Evolutionary conservation across 2,329 filamentous ascomycete species (phyloP).

Genomic region (Sclerotinia spermophila): DNA sequence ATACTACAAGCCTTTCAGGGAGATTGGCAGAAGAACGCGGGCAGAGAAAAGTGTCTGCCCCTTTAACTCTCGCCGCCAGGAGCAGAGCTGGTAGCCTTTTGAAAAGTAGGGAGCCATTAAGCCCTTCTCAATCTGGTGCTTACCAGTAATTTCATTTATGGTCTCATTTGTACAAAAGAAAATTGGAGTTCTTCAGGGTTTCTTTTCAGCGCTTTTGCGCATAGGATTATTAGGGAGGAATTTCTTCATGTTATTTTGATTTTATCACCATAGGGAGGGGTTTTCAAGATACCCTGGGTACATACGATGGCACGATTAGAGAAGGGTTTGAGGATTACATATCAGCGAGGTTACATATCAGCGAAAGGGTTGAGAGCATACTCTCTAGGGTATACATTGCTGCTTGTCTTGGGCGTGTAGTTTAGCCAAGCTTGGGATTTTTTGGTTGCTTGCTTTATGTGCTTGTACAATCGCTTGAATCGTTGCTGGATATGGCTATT

Average conservation of each 20-base stretch:
- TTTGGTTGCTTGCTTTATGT: slow-evolving; percentile 8
- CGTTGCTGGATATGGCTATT: slow-evolving; percentile 18
- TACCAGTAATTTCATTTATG: slow-evolving; percentile 24
- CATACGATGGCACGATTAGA: slow-evolving; percentile 21
- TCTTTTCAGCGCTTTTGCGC: background rate
- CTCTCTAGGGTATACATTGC: slow-evolving; percentile 17
- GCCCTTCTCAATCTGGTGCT: slow-evolving; percentile 24
- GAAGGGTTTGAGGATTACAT: slow-evolving; percentile 14
- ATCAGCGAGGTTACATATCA: slow-evolving; percentile 17
- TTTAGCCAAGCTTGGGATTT: slow-evolving; percentile 7
- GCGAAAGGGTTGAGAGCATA: slow-evolving; percentile 2
- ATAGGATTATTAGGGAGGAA: background rate
- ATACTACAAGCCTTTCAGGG: slow-evolving; percentile 32
- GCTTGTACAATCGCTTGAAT: slow-evolving; percentile 6
- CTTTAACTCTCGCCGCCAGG: slow-evolving; percentile 23
- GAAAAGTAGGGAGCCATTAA: slow-evolving; percentile 26
- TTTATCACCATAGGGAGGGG: slow-evolving; percentile 12
- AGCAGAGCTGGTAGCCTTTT: slow-evolving; percentile 30
- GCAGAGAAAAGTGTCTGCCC: slow-evolving; percentile 33
- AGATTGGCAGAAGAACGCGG: slow-evolving; percentile 31
- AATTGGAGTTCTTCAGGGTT: slow-evolving; percentile 1
- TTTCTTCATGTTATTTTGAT: slow-evolving; percentile 9
- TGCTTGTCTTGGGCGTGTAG: slow-evolving; percentile 14
- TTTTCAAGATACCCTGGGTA: slow-evolving; percentile 17
- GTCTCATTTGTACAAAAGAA: slow-evolving; percentile 9